Base-by-base conservation (phyloP, 1,284 basidiomycete genomes). In the Pholiota adiposa region DNA sequence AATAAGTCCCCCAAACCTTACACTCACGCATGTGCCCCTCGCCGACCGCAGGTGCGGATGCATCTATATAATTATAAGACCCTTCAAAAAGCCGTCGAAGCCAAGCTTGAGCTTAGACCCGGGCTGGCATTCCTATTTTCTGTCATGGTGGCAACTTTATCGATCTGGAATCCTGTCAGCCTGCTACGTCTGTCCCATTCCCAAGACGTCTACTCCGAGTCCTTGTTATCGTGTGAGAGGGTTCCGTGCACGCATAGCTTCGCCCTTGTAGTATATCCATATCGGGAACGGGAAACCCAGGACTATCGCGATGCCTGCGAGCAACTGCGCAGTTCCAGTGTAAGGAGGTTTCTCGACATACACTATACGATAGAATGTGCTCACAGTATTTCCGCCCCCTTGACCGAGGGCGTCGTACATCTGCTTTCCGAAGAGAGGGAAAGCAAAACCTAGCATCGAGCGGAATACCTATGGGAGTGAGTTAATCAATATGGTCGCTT, bases 351-450 rank as follows among this genome's bases (percentile, higher is more conserved):
- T 19, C 11, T 25, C 14, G n/a, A n/a, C n/a, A n/a, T n/a, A n/a
- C n/a, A n/a, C n/a, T 34, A n/a, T 41, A 41, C 25, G 51, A 12
- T 4, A 48, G 19, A 51, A 29, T 41, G 16, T 23, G 66, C 74
- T 51, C 58, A 77, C 77, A 58, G 77, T 76, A 72, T 89, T 89
- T 18, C 88, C 89, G 44, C 85, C 82, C 8, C 90, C 89, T 50
- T 81, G 72, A 0, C 86, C 85, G 18, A 92, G 74, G 7, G 74
- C 77, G 38, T 74, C 74, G 68, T 82, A 89, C 85, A 91, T 89
- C 66, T 87, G 83, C 63, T 79, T 68, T 11, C 87, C 88, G 58
- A 91, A 90, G 23, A 91, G 72, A 1, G 88, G 90, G 70, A 90
- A 92, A 0, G 79, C 83, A 62, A 90, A 92, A 31, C 88, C 89